phyloP scores from a whole-genome alignment of 2,329 filamentous ascomycete genomes.

The Sarocladiaceae sp. region DNA sequence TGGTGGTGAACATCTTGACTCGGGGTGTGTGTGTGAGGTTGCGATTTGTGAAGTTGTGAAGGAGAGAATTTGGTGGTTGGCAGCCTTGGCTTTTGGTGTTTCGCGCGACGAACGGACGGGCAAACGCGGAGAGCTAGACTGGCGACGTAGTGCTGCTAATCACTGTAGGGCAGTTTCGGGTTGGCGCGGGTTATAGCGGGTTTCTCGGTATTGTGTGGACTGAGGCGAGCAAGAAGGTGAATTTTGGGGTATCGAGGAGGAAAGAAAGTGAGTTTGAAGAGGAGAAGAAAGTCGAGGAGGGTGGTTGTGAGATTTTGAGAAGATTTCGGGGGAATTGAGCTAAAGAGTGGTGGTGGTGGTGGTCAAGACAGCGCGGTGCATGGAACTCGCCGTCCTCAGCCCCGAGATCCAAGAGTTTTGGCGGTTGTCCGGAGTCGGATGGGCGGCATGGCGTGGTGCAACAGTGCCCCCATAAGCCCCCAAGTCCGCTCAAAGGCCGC shows the following conservation, averaged over 20 bases:
- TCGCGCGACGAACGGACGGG: neutral
- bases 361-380: neutral
- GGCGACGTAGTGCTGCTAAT: neutral
- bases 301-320: neutral
- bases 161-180: constrained; percentile 5
- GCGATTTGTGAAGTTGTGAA: neutral
- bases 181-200: constrained; percentile 2
- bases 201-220: neutral
- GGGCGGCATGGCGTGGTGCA: constrained; percentile 5
- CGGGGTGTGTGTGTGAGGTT: constrained; percentile 12
- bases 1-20: constrained; percentile 49
- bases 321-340: constrained; percentile 4
- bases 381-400: neutral
- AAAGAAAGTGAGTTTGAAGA: neutral
- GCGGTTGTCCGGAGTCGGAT: constrained; percentile 8
- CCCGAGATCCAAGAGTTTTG: neutral
- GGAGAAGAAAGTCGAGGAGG: neutral
- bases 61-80: neutral
- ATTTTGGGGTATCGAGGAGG: too few species aligned
- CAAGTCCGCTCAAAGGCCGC: neutral
- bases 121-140: constrained; percentile 5
- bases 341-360: constrained; percentile 8
- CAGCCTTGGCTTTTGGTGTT: neutral
- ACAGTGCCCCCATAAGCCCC: neutral
- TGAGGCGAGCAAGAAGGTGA: neutral